A percentile compares a stretch with the other conserved stretches of the same genome.
Evolutionary conservation across 768 basidiomycete genomes (phyloP).

Genomic region (Boletus barrowsii): DNA sequence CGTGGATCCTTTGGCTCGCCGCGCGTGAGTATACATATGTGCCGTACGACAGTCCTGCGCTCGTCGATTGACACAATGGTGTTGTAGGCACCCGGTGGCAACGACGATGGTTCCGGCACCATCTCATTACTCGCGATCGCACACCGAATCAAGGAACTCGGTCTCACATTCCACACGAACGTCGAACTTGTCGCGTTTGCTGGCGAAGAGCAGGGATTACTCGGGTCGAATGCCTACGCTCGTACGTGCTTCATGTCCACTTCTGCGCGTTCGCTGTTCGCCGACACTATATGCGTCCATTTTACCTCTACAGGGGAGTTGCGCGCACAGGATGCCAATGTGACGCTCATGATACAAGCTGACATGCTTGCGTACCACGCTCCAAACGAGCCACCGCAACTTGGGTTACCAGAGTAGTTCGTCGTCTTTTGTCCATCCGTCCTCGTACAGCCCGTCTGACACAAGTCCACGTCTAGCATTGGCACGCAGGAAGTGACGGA

Average conservation of each 20-base stretch:
- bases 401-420: slow-evolving; percentile 73
- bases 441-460: not conserved
- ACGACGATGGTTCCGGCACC: slow-evolving; percentile 65
- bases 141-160: slow-evolving; percentile 61
- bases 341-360: slow-evolving; percentile 84
- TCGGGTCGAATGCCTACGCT: slow-evolving; percentile 77
- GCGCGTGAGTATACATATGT: slow-evolving; percentile 29
- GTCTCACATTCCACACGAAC: slow-evolving; percentile 67
- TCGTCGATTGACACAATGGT: not conserved
- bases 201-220: slow-evolving; percentile 88
- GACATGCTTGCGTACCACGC: slow-evolving; percentile 90
- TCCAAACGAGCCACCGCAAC: slow-evolving; percentile 74
- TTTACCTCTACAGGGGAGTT: slow-evolving; percentile 47
- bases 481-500: slow-evolving; percentile 74
- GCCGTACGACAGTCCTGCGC: not conserved
- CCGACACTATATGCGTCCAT: not conserved
- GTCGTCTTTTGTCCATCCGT: slow-evolving; percentile 22
- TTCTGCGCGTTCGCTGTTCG: not conserved
- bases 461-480: slow-evolving; percentile 46
- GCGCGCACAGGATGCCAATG: slow-evolving; percentile 53
- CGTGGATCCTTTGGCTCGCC: slow-evolving; percentile 85
- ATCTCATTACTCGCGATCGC: slow-evolving; percentile 80
- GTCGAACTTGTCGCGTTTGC: slow-evolving; percentile 84
- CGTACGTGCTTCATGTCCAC: slow-evolving; percentile 43
- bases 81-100: slow-evolving; percentile 44